These are phyloP conservation scores for Paraconiothyrium brasiliense DNA, from an alignment of 2,329 filamentous ascomycete species.

Conservation along the genomic window DNA sequence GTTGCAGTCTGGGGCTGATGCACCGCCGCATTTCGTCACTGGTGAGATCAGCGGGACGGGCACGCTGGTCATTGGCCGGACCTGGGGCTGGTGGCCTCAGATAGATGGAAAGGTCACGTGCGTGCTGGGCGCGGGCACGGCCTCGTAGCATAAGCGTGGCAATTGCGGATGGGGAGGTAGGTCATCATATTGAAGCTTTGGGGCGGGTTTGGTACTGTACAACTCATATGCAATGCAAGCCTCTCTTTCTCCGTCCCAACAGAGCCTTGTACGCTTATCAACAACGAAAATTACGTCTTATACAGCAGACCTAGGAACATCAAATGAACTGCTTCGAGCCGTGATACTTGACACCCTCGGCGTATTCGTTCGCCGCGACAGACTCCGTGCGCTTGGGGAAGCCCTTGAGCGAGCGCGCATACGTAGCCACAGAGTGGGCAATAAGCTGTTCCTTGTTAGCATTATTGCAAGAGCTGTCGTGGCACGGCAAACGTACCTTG, in stretches of 20 bases:
- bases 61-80: conserved; percentile 6
- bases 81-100: background rate
- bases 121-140: no score
- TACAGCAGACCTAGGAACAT: conserved; percentile 16
- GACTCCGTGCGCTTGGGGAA: conserved; percentile 44
- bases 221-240: no score
- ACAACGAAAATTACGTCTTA: background rate
- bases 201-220: no score
- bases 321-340: conserved; percentile 44
- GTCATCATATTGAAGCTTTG: no score
- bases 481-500: conserved; percentile 33
- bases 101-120: conserved; percentile 4
- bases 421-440: conserved; percentile 49
- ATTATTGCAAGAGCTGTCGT: background rate
- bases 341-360: conserved; percentile 40
- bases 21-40: conserved; percentile 12
- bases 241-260: background rate
- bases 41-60: background rate
- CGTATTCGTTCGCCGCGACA: conserved; percentile 31
- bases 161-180: no score
- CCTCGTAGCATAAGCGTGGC: no score
- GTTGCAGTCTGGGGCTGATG: conserved; percentile 3
- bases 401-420: conserved; percentile 45
- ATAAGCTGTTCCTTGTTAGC: conserved; percentile 40
- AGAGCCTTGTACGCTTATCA: background rate